Conservation (phyloP, 768 basidiomycete genomes). For the Ramaria sp. region DNA sequence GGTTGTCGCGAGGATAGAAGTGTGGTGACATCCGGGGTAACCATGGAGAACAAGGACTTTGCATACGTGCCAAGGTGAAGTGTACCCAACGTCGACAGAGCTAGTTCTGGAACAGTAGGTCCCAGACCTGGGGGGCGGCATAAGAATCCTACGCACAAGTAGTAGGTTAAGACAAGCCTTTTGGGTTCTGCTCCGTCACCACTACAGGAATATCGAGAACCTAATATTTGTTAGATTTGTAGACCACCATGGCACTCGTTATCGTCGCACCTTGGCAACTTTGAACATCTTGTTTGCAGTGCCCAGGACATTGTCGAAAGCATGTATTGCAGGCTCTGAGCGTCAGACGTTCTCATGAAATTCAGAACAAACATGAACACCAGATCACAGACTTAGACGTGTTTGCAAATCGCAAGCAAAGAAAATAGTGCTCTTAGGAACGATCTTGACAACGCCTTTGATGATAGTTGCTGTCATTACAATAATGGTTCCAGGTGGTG, state of each 20-base stretch:
- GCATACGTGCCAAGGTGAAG: slow-evolving; percentile 52
- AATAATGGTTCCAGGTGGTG: slow-evolving; percentile 4
- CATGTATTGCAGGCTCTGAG: slow-evolving; percentile 44
- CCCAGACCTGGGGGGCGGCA: slow-evolving; percentile 44
- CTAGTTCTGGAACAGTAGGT: slow-evolving; percentile 51
- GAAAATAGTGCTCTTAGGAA: slow-evolving; percentile 40
- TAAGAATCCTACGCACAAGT: not conserved
- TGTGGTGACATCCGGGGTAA: slow-evolving; percentile 50
- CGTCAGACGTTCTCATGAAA: not conserved
- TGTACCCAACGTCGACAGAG: slow-evolving; percentile 40
- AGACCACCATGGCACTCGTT: not conserved
- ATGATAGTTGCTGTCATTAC: not conserved
- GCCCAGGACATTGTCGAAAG: slow-evolving; percentile 56
- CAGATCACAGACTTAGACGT: slow-evolving; percentile 45
- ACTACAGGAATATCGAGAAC: slow-evolving; percentile 60
- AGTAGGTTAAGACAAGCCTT: slow-evolving; percentile 35
- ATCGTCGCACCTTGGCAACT: slow-evolving; percentile 47
- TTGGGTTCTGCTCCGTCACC: slow-evolving; percentile 78
- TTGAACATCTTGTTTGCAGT: slow-evolving; percentile 71
- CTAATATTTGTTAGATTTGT: slow-evolving; percentile 21
- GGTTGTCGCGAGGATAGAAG: slow-evolving; percentile 33
- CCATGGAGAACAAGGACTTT: slow-evolving; percentile 84
- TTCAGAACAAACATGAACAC: not conserved
- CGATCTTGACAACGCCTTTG: slow-evolving; percentile 21
- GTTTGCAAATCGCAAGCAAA: slow-evolving; percentile 81